These are phyloP conservation scores for Lasiodiplodia sp. DNA, from an alignment of 2,329 filamentous ascomycete genomes.

Conservation along the genomic window DNA sequence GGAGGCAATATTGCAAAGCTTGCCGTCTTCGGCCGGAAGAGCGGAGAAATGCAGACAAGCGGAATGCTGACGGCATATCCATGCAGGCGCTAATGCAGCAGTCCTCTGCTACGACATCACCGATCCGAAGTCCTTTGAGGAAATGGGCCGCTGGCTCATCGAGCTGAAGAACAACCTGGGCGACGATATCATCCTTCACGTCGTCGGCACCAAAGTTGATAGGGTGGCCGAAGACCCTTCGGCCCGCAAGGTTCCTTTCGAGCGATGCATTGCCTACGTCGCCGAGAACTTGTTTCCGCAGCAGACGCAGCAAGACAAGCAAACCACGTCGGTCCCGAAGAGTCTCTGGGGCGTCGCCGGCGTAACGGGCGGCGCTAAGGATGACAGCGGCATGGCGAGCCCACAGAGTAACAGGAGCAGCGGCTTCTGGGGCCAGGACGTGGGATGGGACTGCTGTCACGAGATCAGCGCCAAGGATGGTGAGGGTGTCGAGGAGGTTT, in stretches of 20 bases:
- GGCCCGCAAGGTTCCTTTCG: constrained; percentile 85
- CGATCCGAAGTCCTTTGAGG: constrained; percentile 80
- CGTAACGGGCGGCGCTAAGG: constrained; percentile 39
- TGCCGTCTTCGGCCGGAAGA: constrained; percentile 5
- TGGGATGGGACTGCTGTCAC: constrained; percentile 96
- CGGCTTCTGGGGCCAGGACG: constrained; percentile 89
- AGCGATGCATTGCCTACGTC: constrained; percentile 94
- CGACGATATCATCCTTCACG: constrained; percentile 83
- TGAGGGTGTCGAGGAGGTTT: constrained; percentile 96
- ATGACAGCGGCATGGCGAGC: constrained; percentile 52
- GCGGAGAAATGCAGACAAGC: constrained; percentile 9
- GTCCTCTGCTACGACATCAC: constrained; percentile 96
- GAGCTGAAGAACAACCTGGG: constrained; percentile 81
- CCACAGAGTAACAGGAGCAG: constrained; percentile 64
- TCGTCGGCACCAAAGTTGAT: constrained; percentile 83
- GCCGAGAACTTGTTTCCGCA: constrained; percentile 72
- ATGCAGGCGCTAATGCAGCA: constrained; percentile 81
- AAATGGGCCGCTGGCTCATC: constrained; percentile 91
- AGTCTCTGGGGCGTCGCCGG: constrained; percentile 39
- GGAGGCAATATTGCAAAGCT: background rate
- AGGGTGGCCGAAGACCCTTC: constrained; percentile 85
- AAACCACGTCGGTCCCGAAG: constrained; percentile 33
- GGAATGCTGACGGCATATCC: constrained; percentile 27
- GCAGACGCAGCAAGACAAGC: constrained; percentile 43
- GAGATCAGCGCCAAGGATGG: constrained; percentile 94